Evolutionary conservation across 208 protist species (phyloP), one percentile per base, ranked within the genome.

Genomic region (Angomonas ambiguus): DNA sequence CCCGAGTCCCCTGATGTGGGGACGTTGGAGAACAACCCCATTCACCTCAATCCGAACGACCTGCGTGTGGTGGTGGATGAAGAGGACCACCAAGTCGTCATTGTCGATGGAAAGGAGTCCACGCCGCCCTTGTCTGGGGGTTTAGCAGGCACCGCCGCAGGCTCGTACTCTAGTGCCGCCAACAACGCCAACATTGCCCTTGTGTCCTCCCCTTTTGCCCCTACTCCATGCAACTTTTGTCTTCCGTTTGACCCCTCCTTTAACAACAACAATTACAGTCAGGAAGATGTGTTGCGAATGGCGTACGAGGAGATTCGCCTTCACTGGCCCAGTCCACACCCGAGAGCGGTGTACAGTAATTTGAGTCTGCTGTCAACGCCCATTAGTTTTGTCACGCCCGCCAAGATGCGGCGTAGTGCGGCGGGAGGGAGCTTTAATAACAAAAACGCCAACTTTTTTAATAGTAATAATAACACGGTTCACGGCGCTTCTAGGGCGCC

Each of bases 321-420:
- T 20, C 60, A 66, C 33, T 95, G 89, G 87, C 89, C 89, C 18
- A 79, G 86, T 20, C 89, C 86, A 8, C 89, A 93, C 45, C 86
- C 89, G 22, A 79, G 82, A 42, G 73, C 82, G 32, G 84, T 79
- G 35, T 95, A 95, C 71, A 8, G 16, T 16, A 16, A 45, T 16
- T n/a, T 45, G 11, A 8, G 69, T 74, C 10, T 71, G 91, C 6
- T 86, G 69, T 28, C 80, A 93, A 51, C 79, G 92, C 25, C 74
- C 83, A 62, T 82, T 93, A 62, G 77, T 4, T 95, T 95, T 80
- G 58, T 87, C 8, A 93, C 89, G 1, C 85, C 85, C n/a, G 74
- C 71, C 25, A 71, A 62, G 55, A 71, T 67, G 59, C 85, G 69
- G 56, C 61, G 61, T 55, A 60, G 24, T 31, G 41, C 16, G 16